phyloP scores from a whole-genome alignment of 306 rosid genomes.

The Arachis stenosperma region DNA sequence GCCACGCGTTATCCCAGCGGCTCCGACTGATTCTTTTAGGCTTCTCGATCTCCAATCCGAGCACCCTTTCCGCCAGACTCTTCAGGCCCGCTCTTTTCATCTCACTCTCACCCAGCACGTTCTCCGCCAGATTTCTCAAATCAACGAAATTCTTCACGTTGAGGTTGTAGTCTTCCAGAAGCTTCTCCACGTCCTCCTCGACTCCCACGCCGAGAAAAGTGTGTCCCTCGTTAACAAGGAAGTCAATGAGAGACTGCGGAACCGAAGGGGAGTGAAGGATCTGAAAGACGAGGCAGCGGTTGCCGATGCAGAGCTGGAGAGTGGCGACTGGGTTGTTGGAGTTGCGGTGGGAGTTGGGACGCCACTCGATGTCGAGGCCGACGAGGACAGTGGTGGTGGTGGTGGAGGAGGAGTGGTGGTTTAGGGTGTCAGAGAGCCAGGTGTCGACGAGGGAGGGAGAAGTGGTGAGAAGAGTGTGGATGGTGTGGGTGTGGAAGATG shows the following conservation, averaged over 20 bases:
- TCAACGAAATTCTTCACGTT: slow-evolving; percentile 29
- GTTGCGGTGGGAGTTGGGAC: slow-evolving; percentile 39
- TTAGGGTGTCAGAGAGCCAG: slow-evolving; percentile 39
- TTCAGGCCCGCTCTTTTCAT: background rate
- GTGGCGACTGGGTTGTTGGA: slow-evolving; percentile 33
- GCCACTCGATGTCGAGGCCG: slow-evolving; percentile 56
- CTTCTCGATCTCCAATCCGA: background rate
- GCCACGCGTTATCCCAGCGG: background rate
- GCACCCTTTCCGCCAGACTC: background rate
- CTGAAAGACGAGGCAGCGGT: slow-evolving; percentile 49
- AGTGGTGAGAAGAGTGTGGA: slow-evolving; percentile 42
- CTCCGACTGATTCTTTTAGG: background rate
- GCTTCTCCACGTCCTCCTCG: slow-evolving; percentile 39
- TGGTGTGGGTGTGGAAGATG: slow-evolving; percentile 24
- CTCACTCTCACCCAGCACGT: background rate
- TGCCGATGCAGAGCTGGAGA: slow-evolving; percentile 41
- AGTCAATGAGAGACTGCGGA: slow-evolving; percentile 32
- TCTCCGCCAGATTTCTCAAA: slow-evolving; percentile 34
- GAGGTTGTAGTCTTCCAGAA: slow-evolving; percentile 28
- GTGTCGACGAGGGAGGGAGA: slow-evolving; percentile 37
- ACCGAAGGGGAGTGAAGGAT: slow-evolving; percentile 37
- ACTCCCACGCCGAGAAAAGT: slow-evolving; percentile 49
- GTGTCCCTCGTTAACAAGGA: slow-evolving; percentile 11
- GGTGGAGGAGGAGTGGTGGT: background rate
- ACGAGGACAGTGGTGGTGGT: background rate